A percentile compares a stretch with the other conserved stretches of the same genome.
phyloP scores from a whole-genome alignment of 345 rosid genomes.

The Gossypium longicalyx region DNA sequence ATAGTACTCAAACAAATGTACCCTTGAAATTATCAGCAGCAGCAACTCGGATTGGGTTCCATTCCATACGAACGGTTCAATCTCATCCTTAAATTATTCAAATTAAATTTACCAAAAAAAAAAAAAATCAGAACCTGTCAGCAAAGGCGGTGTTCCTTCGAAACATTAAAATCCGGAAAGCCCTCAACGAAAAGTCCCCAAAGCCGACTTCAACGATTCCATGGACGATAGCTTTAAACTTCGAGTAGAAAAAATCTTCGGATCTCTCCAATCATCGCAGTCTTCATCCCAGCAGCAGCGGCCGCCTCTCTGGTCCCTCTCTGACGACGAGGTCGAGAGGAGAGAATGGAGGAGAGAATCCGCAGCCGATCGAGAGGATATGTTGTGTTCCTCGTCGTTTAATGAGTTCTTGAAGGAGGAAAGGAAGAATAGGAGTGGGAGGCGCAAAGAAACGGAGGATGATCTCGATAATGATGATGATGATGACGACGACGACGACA shows the following conservation, averaged over 20 bases:
- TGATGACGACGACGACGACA: slow-evolving; percentile 17
- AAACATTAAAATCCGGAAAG: background rate
- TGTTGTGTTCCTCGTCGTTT: slow-evolving; percentile 49
- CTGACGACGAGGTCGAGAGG: slow-evolving; percentile 40
- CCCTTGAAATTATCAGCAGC: no score
- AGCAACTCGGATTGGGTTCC: no score
- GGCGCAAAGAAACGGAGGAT: slow-evolving; percentile 27
- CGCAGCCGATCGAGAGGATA: slow-evolving; percentile 40
- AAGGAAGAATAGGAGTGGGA: slow-evolving; percentile 20
- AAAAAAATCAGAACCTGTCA: no score
- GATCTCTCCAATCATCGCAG: slow-evolving; percentile 46
- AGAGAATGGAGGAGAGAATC: slow-evolving; percentile 25
- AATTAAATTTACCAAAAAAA: no score
- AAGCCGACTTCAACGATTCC: slow-evolving; percentile 18
- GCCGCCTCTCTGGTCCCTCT: slow-evolving; percentile 44
- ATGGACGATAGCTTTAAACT: slow-evolving; percentile 46
- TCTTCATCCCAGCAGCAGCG: slow-evolving; percentile 26
- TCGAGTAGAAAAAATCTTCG: slow-evolving; percentile 54
- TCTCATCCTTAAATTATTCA: no score
- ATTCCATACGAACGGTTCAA: no score
- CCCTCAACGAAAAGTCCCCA: background rate
- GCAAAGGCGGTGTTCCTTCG: background rate
- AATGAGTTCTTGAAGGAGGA: slow-evolving; percentile 27
- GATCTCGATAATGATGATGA: slow-evolving; percentile 38
- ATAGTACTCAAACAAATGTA: no score